Evolutionary conservation across 805 yeast genomes (phyloP).

Genomic region (Ogataea haglerorum): DNA sequence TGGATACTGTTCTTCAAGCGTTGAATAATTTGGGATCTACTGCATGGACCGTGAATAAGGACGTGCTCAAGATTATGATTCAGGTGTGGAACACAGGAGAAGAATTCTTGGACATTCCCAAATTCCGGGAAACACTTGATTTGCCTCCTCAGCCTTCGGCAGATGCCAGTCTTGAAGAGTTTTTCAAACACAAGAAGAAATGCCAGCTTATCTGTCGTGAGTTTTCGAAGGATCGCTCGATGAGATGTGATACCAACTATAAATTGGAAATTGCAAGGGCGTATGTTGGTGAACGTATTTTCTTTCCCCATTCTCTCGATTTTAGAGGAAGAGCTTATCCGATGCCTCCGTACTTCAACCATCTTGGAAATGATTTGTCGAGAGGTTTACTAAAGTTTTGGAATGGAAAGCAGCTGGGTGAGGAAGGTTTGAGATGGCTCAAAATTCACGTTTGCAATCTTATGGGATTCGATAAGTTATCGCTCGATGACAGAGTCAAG

Average conservation of each 20-base stretch:
- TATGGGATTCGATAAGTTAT: conserved; percentile 71
- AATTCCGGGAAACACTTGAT: conserved; percentile 39
- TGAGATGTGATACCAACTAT: conserved; percentile 90
- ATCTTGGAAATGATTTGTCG: conserved; percentile 74
- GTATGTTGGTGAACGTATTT: conserved; percentile 72
- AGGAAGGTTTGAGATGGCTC: conserved; percentile 64
- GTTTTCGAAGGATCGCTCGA: conserved; percentile 69
- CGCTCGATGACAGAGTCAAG: conserved; percentile 58
- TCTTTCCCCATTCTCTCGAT: conserved; percentile 78
- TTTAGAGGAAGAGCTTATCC: conserved; percentile 87
- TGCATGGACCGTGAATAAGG: conserved; percentile 87
- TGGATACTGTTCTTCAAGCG: conserved; percentile 72
- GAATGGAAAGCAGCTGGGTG: conserved; percentile 71
- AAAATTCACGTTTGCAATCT: conserved; percentile 73
- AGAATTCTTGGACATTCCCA: conserved; percentile 69
- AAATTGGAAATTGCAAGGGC: conserved; percentile 95
- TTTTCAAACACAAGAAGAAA: conserved; percentile 63
- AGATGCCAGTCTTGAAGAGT: conserved; percentile 68
- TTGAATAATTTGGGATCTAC: conserved; percentile 82
- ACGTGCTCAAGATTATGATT: conserved; percentile 63
- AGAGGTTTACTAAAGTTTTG: conserved; percentile 70
- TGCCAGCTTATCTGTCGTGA: conserved; percentile 57
- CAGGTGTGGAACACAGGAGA: conserved; percentile 87
- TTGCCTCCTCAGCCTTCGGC: conserved; percentile 55
- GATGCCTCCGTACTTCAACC: conserved; percentile 74